Evolutionary conservation across 1,139 yeast genomes (phyloP), one percentile per base, ranked within the genome.

Genomic region (Keqinozyma sinolaborantium): DNA sequence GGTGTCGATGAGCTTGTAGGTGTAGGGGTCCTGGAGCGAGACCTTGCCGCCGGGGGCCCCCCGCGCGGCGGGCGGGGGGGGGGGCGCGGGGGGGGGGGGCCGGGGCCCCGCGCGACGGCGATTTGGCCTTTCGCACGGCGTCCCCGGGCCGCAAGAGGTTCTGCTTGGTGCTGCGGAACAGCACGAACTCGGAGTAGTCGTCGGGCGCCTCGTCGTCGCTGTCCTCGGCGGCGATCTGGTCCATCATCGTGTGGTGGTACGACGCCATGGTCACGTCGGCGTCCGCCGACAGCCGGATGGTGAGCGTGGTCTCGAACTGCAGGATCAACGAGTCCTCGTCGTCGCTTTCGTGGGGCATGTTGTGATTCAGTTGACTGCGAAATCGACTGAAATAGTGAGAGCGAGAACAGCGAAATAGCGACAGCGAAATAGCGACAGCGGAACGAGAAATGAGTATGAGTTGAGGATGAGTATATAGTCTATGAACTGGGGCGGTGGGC

Each of bases 31-130:
- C 25, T 64, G 68, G 33, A 83, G 52, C 26, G 79, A 76, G 13
- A 83, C 62, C 31, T 62, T 73, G 24, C 92, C 92, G 31, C 92
- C 94, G 3, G 75, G 75, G 4, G 82, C 70, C 26, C 68, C 73
- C 25, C 82, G 35, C 13, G 79, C 86, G 9, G 75, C 82, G 6
- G n/a, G n/a, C n/a, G n/a, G n/a, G n/a, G n/a, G n/a, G n/a, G n/a
- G n/a, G n/a, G n/a, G n/a, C n/a, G n/a, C n/a, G n/a, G n/a, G n/a
- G n/a, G n/a, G n/a, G n/a, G n/a, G n/a, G n/a, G n/a, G n/a, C n/a
- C n/a, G n/a, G n/a, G n/a, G n/a, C n/a, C n/a, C n/a, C n/a, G n/a
- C n/a, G n/a, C n/a, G n/a, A n/a, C 12, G 30, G 36, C 11, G 34
- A 28, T 20, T 29, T 28, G 2, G 35, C 28, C 14, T 24, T 27